Conservation (phyloP, 257 asterid genomes). For the Capsicum baccatum region DNA sequence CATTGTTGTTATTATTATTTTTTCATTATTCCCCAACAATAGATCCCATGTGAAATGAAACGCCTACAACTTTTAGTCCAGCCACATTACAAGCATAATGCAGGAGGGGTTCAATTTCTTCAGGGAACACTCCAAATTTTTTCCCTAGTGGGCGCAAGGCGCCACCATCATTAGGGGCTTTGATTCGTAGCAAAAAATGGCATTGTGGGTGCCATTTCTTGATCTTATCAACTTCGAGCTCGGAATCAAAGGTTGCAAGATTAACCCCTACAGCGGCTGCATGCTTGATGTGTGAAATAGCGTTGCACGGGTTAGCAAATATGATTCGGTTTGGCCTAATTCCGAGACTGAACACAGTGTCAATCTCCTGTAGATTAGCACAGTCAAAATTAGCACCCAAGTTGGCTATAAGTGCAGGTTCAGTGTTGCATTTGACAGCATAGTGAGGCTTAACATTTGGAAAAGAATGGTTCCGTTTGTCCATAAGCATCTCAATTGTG, state of each 20-base stretch:
- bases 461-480: conserved; percentile 17
- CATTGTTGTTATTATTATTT: too few relatives aligned
- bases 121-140: not conserved
- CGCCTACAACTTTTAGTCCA: conserved; percentile 4
- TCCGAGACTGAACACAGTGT: not conserved
- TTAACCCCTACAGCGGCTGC: conserved; percentile 19
- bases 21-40: not conserved
- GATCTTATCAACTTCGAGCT: conserved; percentile 24
- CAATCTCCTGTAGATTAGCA: conserved; percentile 23
- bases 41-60: conserved; percentile 28
- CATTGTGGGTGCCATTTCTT: conserved; percentile 28
- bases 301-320: conserved; percentile 28
- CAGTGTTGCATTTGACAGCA: conserved; percentile 29
- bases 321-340: conserved; percentile 13
- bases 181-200: conserved; percentile 18
- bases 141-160: conserved; percentile 5
- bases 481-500: conserved; percentile 15
- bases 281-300: conserved; percentile 16
- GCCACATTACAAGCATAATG: not conserved
- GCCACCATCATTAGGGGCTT: conserved; percentile 6
- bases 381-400: conserved; percentile 32
- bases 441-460: conserved; percentile 22
- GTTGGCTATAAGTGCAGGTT: conserved; percentile 13
- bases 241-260: conserved; percentile 29
- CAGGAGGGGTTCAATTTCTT: not conserved